Conservation (phyloP, 495 filamentous ascomycete genomes). For the Xylaria acuta region DNA sequence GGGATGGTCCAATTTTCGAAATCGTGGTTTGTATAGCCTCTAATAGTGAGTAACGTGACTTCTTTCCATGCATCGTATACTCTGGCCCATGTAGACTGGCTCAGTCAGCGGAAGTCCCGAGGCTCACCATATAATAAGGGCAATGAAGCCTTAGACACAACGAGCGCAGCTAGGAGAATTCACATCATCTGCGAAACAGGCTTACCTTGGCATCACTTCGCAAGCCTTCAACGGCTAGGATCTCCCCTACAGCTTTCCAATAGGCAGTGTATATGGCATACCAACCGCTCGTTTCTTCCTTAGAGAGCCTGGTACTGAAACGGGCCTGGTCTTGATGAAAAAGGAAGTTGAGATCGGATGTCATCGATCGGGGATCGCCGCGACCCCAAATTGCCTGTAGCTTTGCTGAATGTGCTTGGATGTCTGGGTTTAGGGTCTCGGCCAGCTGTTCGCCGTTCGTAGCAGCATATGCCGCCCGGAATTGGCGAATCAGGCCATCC, state of each 20-base stretch:
- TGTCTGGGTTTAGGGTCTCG: slow-evolving; percentile 70
- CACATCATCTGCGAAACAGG: background rate
- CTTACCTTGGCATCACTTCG: slow-evolving; percentile 43
- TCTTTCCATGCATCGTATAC: slow-evolving; percentile 90
- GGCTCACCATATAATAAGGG: background rate
- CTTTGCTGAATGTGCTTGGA: slow-evolving; percentile 62
- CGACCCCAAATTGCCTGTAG: slow-evolving; percentile 64
- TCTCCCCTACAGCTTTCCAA: slow-evolving; percentile 78
- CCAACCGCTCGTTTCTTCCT: slow-evolving; percentile 76
- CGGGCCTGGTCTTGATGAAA: slow-evolving; percentile 36
- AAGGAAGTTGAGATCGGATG: slow-evolving; percentile 37
- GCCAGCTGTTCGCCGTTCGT: slow-evolving; percentile 71
- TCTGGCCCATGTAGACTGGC: slow-evolving; percentile 66
- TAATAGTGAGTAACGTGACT: slow-evolving; percentile 69
- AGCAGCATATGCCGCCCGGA: slow-evolving; percentile 60
- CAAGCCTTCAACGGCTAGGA: slow-evolving; percentile 62
- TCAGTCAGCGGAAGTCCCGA: slow-evolving; percentile 29
- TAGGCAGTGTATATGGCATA: slow-evolving; percentile 80
- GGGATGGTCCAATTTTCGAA: slow-evolving; percentile 89
- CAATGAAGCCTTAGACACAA: background rate
- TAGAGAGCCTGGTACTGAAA: slow-evolving; percentile 51
- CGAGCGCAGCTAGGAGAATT: background rate
- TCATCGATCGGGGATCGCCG: slow-evolving; percentile 30
- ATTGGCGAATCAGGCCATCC: slow-evolving; percentile 67
- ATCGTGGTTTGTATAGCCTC: slow-evolving; percentile 71